A percentile compares a stretch with the other conserved stretches of the same genome.
Conservation (phyloP, 2,329 filamentous ascomycete genomes). For the Curvularia spicifera region DNA sequence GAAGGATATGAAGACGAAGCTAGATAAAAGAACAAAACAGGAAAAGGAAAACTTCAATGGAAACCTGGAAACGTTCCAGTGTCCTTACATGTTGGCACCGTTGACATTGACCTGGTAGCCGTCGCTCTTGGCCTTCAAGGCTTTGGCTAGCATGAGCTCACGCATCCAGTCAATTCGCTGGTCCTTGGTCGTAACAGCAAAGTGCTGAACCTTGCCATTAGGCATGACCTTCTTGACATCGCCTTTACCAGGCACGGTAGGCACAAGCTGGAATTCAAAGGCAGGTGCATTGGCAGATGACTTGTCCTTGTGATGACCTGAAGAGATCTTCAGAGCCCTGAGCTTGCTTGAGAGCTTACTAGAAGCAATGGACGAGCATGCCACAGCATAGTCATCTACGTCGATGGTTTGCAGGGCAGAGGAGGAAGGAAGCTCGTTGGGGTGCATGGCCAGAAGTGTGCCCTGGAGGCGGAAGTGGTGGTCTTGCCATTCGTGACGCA, state of each 20-base stretch:
- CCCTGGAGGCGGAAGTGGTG: slow-evolving; percentile 83
- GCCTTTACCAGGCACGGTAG: slow-evolving; percentile 62
- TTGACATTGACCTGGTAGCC: slow-evolving; percentile 85
- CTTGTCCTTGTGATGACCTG: slow-evolving; percentile 60
- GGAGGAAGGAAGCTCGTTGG: slow-evolving; percentile 58
- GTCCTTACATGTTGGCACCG: slow-evolving; percentile 54
- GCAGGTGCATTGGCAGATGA: slow-evolving; percentile 64
- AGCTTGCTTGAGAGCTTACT: slow-evolving; percentile 88
- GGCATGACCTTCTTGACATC: slow-evolving; percentile 46
- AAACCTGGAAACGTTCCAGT: not conserved
- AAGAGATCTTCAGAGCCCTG: slow-evolving; percentile 71
- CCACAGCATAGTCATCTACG: slow-evolving; percentile 87
- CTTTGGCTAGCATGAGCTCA: slow-evolving; percentile 89
- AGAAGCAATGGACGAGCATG: slow-evolving; percentile 77
- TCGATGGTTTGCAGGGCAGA: slow-evolving; percentile 80
- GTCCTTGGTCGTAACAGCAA: slow-evolving; percentile 66
- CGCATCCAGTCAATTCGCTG: slow-evolving; percentile 98
- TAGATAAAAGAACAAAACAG: slow-evolving; percentile 7
- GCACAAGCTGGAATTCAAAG: slow-evolving; percentile 86
- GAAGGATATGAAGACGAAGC: slow-evolving; percentile 3
- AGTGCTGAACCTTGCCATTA: slow-evolving; percentile 84
- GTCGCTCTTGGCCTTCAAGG: slow-evolving; percentile 80
- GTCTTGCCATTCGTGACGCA: slow-evolving; percentile 93
- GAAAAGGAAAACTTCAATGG: slow-evolving; percentile 1
- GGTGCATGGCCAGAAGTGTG: slow-evolving; percentile 70